Evolutionary conservation across 805 yeast species (phyloP).

Genomic region (Candida yuanshanica): DNA sequence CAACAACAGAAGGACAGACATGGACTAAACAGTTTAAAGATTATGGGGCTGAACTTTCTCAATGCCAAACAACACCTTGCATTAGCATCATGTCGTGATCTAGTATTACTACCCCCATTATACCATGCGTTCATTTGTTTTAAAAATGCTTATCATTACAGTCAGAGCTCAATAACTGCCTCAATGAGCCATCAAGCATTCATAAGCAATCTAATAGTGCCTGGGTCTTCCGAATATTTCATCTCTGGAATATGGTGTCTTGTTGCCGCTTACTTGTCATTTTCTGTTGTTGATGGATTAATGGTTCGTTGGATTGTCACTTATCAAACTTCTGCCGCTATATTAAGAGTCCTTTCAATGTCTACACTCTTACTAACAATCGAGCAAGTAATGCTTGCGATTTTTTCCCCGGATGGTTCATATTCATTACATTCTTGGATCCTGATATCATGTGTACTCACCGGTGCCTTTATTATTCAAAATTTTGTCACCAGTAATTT

Average conservation of each 20-base stretch:
- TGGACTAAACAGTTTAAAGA: slow-evolving; percentile 34
- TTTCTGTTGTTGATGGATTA: slow-evolving; percentile 78
- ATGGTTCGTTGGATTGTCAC: slow-evolving; percentile 93
- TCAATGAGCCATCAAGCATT: neutral
- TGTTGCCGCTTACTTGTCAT: slow-evolving; percentile 80
- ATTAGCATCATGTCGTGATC: slow-evolving; percentile 71
- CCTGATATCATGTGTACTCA: slow-evolving; percentile 75
- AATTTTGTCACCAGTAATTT: slow-evolving; percentile 80
- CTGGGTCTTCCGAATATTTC: slow-evolving; percentile 71
- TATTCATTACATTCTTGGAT: slow-evolving; percentile 90
- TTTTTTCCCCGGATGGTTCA: slow-evolving; percentile 65
- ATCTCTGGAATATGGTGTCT: slow-evolving; percentile 89
- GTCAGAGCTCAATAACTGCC: slow-evolving; percentile 3
- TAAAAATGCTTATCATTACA: slow-evolving; percentile 15
- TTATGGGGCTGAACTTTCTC: slow-evolving; percentile 62
- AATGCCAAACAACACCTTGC: slow-evolving; percentile 73
- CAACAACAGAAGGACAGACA: slow-evolving; percentile 7
- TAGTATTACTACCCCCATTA: slow-evolving; percentile 66
- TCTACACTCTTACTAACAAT: slow-evolving; percentile 65
- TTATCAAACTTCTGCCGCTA: slow-evolving; percentile 83
- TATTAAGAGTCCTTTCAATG: slow-evolving; percentile 79
- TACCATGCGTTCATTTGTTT: slow-evolving; percentile 45
- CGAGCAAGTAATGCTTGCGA: slow-evolving; percentile 60
- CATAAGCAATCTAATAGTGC: slow-evolving; percentile 37
- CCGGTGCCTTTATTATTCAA: slow-evolving; percentile 76